Evolutionary conservation across 208 protist species (phyloP).

Genomic region (Leishmania lainsoni): DNA sequence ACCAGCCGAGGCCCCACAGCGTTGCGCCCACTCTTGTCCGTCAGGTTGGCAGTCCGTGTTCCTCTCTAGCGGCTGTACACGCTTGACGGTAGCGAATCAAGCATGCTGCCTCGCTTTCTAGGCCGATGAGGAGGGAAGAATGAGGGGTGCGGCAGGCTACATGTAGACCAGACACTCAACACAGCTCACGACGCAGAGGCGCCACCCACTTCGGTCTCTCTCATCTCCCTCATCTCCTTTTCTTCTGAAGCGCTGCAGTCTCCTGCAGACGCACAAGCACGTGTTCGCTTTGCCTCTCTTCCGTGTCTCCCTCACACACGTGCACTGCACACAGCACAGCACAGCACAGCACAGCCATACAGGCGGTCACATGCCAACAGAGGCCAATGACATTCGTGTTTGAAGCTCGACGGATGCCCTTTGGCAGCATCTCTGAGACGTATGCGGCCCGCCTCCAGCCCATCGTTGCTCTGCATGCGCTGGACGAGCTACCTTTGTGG

Average conservation of each 20-base stretch:
- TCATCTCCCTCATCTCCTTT: background rate
- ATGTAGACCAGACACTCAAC: background rate
- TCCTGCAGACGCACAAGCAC: background rate
- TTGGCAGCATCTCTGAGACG: constrained; percentile 39
- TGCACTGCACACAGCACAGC: background rate
- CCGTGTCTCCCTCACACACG: background rate
- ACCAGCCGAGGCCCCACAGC: background rate
- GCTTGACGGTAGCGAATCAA: background rate
- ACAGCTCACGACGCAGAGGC: background rate
- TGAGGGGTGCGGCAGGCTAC: background rate
- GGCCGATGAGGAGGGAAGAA: background rate
- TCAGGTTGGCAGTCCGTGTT: too few species aligned
- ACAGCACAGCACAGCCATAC: background rate
- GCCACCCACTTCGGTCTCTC: background rate
- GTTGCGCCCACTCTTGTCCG: too few species aligned
- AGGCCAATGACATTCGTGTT: constrained; percentile 72
- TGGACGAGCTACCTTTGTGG: constrained; percentile 53
- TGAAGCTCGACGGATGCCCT: constrained; percentile 66
- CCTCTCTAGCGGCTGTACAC: background rate
- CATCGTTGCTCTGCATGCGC: constrained; percentile 2
- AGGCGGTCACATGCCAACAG: background rate
- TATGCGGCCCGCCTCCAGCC: constrained; percentile 15
- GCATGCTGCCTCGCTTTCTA: background rate
- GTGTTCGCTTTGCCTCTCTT: background rate
- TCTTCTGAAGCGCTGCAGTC: constrained; percentile 1